Evolutionary conservation across 208 protist genomes (phyloP).

Genomic region (Willaertia magna): DNA sequence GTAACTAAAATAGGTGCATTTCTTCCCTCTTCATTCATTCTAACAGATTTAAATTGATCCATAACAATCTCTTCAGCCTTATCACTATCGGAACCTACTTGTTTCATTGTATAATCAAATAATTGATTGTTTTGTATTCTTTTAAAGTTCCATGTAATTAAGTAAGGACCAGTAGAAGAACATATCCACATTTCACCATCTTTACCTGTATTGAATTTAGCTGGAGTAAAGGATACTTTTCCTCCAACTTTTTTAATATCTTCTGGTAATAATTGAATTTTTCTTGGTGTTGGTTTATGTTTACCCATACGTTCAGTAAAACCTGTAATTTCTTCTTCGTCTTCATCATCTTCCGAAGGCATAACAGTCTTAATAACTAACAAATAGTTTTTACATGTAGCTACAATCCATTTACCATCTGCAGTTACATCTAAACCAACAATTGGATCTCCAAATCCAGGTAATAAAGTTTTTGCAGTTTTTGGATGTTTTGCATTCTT

Average conservation of each 20-base stretch:
- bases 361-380: not conserved
- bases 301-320: not conserved
- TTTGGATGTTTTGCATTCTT: not conserved
- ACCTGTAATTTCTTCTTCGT: not conserved
- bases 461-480: constrained; percentile 9
- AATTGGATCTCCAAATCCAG: constrained; percentile 11
- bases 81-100: too few relatives aligned
- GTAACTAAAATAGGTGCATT: not conserved
- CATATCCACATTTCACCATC: constrained; percentile 3
- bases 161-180: not conserved
- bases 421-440: constrained; percentile 1
- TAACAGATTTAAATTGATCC: not conserved
- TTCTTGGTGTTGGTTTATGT: not conserved
- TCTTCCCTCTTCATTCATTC: not conserved
- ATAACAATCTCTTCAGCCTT: not conserved
- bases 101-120: not conserved
- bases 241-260: not conserved
- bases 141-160: constrained; percentile 10
- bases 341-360: not conserved
- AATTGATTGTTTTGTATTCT: not conserved
- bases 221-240: not conserved
- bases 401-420: constrained; percentile 8
- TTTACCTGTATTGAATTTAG: not conserved
- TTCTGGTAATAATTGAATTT: not conserved
- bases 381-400: constrained; percentile 8